Evolutionary conservation across 805 yeast genomes (phyloP), one percentile per base, ranked within the genome.

Genomic region (Pichia sporocuriosa): DNA sequence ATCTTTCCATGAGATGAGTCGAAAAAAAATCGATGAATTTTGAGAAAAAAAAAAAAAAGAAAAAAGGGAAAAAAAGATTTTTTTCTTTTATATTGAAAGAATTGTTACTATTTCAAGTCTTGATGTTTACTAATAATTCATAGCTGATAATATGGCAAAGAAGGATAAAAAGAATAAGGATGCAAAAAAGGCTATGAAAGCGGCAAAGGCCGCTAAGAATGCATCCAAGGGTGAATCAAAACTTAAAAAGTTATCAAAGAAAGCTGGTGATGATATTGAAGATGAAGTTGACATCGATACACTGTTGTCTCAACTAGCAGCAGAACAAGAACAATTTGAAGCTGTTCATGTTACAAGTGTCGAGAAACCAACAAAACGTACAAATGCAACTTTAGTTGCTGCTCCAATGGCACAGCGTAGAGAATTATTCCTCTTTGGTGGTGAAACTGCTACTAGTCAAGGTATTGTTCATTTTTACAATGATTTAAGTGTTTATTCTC

Each of bases 271-370:
- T 40, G 94, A 85, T 32, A 88, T 85, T 28, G 75, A 72, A 44
- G 95, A 84, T 49, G 94, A 86, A 50, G 70, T 82, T 45, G 96
- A 87, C 58, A 77, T 90, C 39, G 97, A 90, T 59, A 83, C 83
- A 51, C 74, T 90, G 35, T 66, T 90, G 40, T 83, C 77, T 25
- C 82, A 82, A 47, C 81, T 79, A 53, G 87, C 89, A 43, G 69
- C 73, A 49, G 84, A 89, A 54, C 97, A 93, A 61, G 84, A 75
- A 41, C 78, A 73, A 44, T 85, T 84, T 50, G 82, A 82, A 51
- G 82, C 85, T 17, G 76, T 90, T 27, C 71, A 71, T 26, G 66
- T 87, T 16, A 80, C 78, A 20, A 61, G 69, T 1, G 72, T 78
- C 20, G 61, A 62, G 1, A 70, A 73, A 42, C 97, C 97, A 0